phyloP scores from a whole-genome alignment of 2,329 filamentous ascomycete species.

The Cryphonectria radicalis region DNA sequence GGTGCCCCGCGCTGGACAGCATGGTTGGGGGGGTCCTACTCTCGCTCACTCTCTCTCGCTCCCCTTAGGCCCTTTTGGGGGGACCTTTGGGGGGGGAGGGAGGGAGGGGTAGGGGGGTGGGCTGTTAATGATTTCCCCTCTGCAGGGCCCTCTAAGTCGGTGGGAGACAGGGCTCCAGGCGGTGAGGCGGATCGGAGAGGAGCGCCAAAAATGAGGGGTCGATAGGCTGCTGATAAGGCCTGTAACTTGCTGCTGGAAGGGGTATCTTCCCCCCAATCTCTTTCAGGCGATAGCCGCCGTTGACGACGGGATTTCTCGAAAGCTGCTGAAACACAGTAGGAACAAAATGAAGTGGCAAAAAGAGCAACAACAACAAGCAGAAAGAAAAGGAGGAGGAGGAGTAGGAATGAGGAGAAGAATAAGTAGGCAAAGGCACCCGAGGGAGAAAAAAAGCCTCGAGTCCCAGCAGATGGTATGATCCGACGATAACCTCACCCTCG shows the following conservation, averaged over 20 bases:
- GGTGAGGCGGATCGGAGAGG: not conserved
- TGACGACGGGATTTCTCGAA: not conserved
- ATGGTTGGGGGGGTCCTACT: slow-evolving; percentile 12
- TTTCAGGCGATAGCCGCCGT: not conserved
- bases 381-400: not conserved
- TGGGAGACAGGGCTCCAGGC: not conserved
- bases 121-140: not conserved
- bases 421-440: not conserved
- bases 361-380: not conserved
- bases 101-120: not conserved
- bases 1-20: slow-evolving; percentile 28
- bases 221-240: slow-evolving; percentile 10
- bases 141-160: slow-evolving; percentile 2
- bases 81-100: not conserved
- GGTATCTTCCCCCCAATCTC: not conserved
- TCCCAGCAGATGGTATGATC: not conserved
- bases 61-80: not conserved
- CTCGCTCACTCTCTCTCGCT: not conserved
- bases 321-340: not conserved
- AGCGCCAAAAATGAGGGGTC: slow-evolving; percentile 10
- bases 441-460: not conserved
- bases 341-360: not conserved
- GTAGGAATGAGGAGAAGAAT: no score
- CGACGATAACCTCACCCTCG: not conserved
- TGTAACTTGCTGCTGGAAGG: not conserved